A percentile compares a stretch with the other conserved stretches of the same genome.
These are phyloP conservation scores for Coccomyxa sp. DNA, from an alignment of 139 green algal genomes.

Conservation along the genomic window DNA sequence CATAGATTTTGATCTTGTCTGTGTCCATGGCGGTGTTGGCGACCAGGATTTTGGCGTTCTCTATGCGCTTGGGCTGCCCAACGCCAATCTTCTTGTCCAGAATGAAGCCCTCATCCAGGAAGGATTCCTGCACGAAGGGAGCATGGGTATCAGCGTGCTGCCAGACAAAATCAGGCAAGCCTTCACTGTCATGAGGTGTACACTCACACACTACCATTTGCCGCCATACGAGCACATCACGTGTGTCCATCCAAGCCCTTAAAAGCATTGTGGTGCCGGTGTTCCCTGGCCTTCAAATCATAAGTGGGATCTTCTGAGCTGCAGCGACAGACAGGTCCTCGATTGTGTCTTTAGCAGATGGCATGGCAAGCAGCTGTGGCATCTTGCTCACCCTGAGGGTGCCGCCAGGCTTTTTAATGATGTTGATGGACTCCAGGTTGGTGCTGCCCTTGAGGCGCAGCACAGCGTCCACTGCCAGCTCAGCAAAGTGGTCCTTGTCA, in stretches of 20 bases:
- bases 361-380: not conserved
- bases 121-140: slow-evolving; percentile 70
- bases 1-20: slow-evolving; percentile 99
- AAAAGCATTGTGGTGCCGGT: no score
- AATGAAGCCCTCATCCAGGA: slow-evolving; percentile 98
- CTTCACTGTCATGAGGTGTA: no score
- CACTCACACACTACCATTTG: no score
- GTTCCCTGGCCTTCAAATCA: not conserved
- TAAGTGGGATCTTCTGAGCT: not conserved
- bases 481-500: slow-evolving; percentile 91
- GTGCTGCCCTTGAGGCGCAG: slow-evolving; percentile 82
- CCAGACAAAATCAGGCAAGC: slow-evolving; percentile 2
- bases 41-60: slow-evolving; percentile 96
- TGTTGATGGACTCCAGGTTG: slow-evolving; percentile 97
- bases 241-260: no score
- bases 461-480: slow-evolving; percentile 95
- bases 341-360: not conserved
- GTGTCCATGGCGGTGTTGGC: slow-evolving; percentile 99
- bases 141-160: no score
- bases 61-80: slow-evolving; percentile 92
- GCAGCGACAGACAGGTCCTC: not conserved
- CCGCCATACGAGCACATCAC: no score
- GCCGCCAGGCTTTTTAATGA: slow-evolving; percentile 98
- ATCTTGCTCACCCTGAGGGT: slow-evolving; percentile 57
- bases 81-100: slow-evolving; percentile 98